Conservation (phyloP, 83 land plant genomes). For the Isoetes engelmannii region DNA sequence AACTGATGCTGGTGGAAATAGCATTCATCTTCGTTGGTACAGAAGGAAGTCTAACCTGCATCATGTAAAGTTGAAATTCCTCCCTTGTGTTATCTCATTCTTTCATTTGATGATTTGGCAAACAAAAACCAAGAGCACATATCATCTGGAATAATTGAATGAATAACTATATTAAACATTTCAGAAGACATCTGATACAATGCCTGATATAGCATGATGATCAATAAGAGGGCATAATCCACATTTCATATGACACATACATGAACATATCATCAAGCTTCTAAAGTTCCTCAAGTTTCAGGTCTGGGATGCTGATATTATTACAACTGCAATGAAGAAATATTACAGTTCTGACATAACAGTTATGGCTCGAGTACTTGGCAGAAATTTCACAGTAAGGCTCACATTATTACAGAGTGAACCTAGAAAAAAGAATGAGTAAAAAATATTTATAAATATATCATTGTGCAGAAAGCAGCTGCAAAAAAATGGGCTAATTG, state of each 20-base stretch:
- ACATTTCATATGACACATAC: neutral
- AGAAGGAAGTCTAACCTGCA: conserved; percentile 58
- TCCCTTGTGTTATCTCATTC: neutral
- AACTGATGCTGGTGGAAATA: conserved; percentile 58
- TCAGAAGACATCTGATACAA: neutral
- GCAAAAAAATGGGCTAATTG: conserved; percentile 47
- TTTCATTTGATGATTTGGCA: conserved; percentile 8
- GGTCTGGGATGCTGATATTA: conserved; percentile 21
- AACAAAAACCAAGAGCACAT: neutral
- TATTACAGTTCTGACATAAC: conserved; percentile 10
- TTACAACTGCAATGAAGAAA: conserved; percentile 6
- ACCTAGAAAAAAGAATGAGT: neutral
- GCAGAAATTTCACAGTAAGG: conserved; percentile 21
- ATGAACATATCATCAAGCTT: neutral
- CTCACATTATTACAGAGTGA: neutral
- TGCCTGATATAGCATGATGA: neutral
- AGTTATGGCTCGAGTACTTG: conserved; percentile 10
- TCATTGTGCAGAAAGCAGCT: conserved; percentile 34
- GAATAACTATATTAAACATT: neutral
- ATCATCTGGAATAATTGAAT: neutral
- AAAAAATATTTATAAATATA: neutral
- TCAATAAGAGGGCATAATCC: neutral
- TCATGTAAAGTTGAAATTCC: conserved; percentile 32
- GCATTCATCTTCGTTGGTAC: conserved; percentile 52
- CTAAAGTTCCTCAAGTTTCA: conserved; percentile 6